Percentiles rank a stretch among this genome's conserved stretches.
Evolutionary conservation across 176 grass and related monocot genomes (phyloP).

Genomic region (Leersia perrieri): DNA sequence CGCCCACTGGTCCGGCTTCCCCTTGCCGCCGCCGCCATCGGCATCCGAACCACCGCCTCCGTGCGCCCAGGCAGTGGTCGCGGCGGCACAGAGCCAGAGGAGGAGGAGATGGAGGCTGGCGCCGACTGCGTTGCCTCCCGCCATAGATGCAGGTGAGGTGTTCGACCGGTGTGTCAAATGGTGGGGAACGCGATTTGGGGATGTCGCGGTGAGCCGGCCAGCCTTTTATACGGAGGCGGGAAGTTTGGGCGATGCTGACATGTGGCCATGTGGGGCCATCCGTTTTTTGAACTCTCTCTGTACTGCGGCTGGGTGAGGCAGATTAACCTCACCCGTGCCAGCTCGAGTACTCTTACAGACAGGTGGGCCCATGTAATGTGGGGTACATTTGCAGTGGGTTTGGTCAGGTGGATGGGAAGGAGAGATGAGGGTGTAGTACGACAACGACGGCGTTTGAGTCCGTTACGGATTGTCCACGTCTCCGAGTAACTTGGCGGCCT

Average conservation of each 20-base stretch:
- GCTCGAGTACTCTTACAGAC: fast-evolving
- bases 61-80: constrained; percentile 35
- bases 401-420: fast-evolving
- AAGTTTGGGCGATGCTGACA: not conserved
- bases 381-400: not conserved
- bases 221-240: not conserved
- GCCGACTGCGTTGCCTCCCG: not conserved
- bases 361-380: fast-evolving
- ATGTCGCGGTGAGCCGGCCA: no score
- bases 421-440: not conserved
- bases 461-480: not conserved
- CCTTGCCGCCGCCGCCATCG: not conserved
- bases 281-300: not conserved
- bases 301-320: not conserved
- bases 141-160: not conserved
- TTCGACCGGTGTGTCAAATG: not conserved
- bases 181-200: not conserved
- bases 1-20: constrained; percentile 53
- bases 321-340: fast-evolving
- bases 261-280: no score
- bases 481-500: not conserved
- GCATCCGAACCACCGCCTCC: constrained; percentile 12
- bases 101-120: not conserved
- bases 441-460: not conserved
- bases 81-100: constrained; percentile 6